These are phyloP conservation scores for Yamadazyma trypodendri DNA, from an alignment of 1,139 yeast genomes.

Conservation along the genomic window DNA sequence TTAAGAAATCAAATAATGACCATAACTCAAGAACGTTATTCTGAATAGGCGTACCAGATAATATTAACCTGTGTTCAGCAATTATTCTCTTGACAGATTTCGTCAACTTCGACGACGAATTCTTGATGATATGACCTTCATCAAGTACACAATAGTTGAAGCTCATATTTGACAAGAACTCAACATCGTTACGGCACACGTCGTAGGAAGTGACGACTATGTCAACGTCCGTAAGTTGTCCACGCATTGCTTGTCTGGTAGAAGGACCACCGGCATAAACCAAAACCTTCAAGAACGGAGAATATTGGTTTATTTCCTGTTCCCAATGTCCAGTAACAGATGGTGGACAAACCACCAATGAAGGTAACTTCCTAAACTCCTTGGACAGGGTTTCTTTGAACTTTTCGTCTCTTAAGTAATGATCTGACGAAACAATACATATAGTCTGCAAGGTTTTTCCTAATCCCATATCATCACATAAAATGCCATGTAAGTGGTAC, in stretches of 20 bases:
- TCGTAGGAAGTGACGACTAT: constrained; percentile 94
- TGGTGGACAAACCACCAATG: constrained; percentile 92
- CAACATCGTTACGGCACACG: constrained; percentile 90
- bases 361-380: constrained; percentile 78
- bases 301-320: constrained; percentile 86
- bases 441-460: constrained; percentile 97
- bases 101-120: constrained; percentile 83
- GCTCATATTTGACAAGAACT: constrained; percentile 55
- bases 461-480: constrained; percentile 99
- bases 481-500: constrained; percentile 92
- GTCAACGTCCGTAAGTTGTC: constrained; percentile 59
- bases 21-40: constrained; percentile 94
- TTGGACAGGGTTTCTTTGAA: constrained; percentile 56
- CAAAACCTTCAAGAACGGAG: constrained; percentile 79
- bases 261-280: constrained; percentile 94
- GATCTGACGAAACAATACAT: constrained; percentile 96
- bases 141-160: constrained; percentile 95
- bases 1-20: constrained; percentile 95
- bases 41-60: constrained; percentile 98
- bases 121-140: constrained; percentile 97
- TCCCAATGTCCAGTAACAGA: constrained; percentile 99
- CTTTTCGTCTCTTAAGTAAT: constrained; percentile 76
- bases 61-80: constrained; percentile 86
- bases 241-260: constrained; percentile 58
- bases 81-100: constrained; percentile 78